These are phyloP conservation scores for Triticum timopheevii DNA, from an alignment of 176 grass and related monocot genomes.

Conservation along the genomic window DNA sequence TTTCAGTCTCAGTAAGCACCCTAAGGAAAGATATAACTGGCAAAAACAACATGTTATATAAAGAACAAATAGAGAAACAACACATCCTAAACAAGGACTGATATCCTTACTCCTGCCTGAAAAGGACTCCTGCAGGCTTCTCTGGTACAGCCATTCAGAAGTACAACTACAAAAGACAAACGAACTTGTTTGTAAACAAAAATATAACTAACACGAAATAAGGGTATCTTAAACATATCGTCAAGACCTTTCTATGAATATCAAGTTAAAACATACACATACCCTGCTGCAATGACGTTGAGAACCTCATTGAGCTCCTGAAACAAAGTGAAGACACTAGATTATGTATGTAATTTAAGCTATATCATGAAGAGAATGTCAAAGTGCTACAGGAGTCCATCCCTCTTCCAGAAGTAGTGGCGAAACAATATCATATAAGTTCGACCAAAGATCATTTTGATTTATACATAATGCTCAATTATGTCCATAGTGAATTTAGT, in stretches of 20 bases:
- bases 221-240: neutral
- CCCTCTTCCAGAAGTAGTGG: neutral
- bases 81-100: slow-evolving; percentile 1
- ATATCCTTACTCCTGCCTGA: slow-evolving; percentile 34
- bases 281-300: slow-evolving; percentile 8
- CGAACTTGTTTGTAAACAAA: neutral
- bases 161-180: neutral
- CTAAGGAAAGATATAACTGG: slow-evolving; percentile 34
- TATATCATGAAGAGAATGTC: neutral
- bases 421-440: neutral
- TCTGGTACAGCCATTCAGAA: slow-evolving; percentile 17
- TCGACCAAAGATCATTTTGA: neutral
- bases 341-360: neutral
- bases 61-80: slow-evolving; percentile 21
- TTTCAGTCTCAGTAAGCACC: slow-evolving; percentile 35
- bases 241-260: neutral
- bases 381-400: neutral
- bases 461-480: neutral
- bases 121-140: slow-evolving; percentile 15
- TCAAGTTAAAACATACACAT: neutral
- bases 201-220: neutral
- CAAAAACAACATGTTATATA: neutral
- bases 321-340: neutral
- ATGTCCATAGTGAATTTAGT: neutral
- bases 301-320: slow-evolving; percentile 16